Evolutionary conservation across 768 basidiomycete genomes (phyloP).

Genomic region (Russula emetica): DNA sequence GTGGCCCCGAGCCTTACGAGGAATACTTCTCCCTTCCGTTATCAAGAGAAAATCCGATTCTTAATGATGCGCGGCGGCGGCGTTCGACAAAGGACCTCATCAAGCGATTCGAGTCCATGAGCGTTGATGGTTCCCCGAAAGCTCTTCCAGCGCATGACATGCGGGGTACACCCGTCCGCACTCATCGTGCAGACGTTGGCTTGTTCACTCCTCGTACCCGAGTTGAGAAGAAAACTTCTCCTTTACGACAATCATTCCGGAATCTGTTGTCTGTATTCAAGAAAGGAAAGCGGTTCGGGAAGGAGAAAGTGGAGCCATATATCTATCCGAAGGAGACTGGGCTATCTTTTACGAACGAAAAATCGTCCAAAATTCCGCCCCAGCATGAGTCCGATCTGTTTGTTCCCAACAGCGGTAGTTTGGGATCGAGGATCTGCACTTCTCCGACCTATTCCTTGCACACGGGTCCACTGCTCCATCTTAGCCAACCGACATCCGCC

Average conservation of each 20-base stretch:
- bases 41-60: not conserved
- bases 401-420: not conserved
- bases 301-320: slow-evolving; percentile 29
- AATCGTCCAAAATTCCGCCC: not conserved
- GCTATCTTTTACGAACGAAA: not conserved
- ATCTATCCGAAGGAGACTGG: slow-evolving; percentile 14
- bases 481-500: slow-evolving; percentile 35
- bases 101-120: slow-evolving; percentile 49
- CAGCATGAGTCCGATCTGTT: slow-evolving; percentile 8
- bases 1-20: slow-evolving; percentile 25
- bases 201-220: slow-evolving; percentile 29
- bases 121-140: slow-evolving; percentile 8
- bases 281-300: slow-evolving; percentile 37
- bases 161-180: slow-evolving; percentile 24
- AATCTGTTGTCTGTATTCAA: slow-evolving; percentile 61
- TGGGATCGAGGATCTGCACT: slow-evolving; percentile 24
- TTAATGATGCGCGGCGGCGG: slow-evolving; percentile 14
- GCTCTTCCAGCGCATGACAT: not conserved
- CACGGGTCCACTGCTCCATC: slow-evolving; percentile 47
- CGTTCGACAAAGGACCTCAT: slow-evolving; percentile 50
- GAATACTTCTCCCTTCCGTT: slow-evolving; percentile 26
- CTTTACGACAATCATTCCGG: slow-evolving; percentile 59
- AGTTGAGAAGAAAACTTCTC: slow-evolving; percentile 48
- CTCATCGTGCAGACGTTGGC: slow-evolving; percentile 24
- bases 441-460: slow-evolving; percentile 26